phyloP scores from a whole-genome alignment of 176 grass and related monocot species.

The Secale cereale region DNA sequence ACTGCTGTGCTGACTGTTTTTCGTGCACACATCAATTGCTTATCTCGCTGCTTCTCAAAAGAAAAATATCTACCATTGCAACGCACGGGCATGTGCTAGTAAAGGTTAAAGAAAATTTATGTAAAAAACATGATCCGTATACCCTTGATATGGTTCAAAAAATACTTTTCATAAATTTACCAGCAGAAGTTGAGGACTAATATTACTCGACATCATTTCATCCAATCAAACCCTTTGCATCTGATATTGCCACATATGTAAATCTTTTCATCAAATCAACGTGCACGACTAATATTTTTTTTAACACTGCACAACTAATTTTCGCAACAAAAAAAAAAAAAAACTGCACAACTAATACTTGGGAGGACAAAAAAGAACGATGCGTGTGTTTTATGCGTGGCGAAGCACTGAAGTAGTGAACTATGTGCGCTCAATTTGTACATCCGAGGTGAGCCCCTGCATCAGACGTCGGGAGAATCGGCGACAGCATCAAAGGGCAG shows the following conservation, averaged over 20 bases:
- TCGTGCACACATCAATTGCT: too few relatives aligned
- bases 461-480: not conserved
- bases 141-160: too few relatives aligned
- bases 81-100: too few relatives aligned
- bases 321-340: too few relatives aligned
- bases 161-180: too few relatives aligned
- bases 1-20: too few relatives aligned
- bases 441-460: slow-evolving; percentile 1
- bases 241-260: not conserved
- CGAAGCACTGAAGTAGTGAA: not conserved
- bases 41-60: too few relatives aligned
- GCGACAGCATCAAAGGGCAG: not conserved
- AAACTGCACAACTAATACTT: not conserved
- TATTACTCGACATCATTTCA: not conserved
- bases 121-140: too few relatives aligned
- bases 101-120: too few relatives aligned
- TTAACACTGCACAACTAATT: too few relatives aligned
- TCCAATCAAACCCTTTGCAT: not conserved
- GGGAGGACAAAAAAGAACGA: not conserved
- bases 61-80: too few relatives aligned
- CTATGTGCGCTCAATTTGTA: slow-evolving; percentile 21
- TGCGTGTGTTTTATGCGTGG: not conserved
- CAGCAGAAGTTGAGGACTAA: not conserved
- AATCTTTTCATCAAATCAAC: not conserved
- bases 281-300: not conserved